Evolutionary conservation across 192 early-diverging fungal species (phyloP), one percentile per base, ranked within the genome.

Genomic region (Dimargaris cristalligena): DNA sequence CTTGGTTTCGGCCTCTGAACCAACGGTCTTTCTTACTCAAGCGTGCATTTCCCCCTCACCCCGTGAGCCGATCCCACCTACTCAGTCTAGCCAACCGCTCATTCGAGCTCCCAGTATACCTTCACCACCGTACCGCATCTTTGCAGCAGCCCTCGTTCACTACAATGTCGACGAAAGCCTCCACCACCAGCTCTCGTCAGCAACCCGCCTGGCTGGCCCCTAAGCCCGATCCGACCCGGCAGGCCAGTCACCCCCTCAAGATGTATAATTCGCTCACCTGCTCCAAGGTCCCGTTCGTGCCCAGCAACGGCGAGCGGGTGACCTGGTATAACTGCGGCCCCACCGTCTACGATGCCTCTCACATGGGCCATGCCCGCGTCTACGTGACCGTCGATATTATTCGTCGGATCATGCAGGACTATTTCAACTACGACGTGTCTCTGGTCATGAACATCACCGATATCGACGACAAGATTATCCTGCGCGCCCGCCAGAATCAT

Each of bases 371-470:
- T 63, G 95, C 95, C 4, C 79, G 91, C 71, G 86, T 80, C 67
- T 99, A 97, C 67, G 78, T 97, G 46, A 78, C 90, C 6, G 82
- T 89, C 62, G 96, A 99, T 72, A 92, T 94, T 58, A 74, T 96
- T 45, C 84, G 94, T 30, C 82, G 94, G 48, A 84, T 99, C 51
- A 70, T 99, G 68, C 83, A 89, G 63, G 92, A 97, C 61, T 97
- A 94, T 70, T 90, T 99, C 65, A 79, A 79, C 55, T 99, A 94
- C 71, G 85, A 99, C 57, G 85, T 99, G 45, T 72, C 81, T 44
- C 85, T 88, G 70, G 91, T 99, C 26, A 91, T 95, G 80, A 99
- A 99, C 67, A 85, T 99, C 48, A 99, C 95, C 31, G 95, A 99
- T 65, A 90, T 99, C 66, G 95, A 99, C 67, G 95, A 99, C 67